Percentiles rank a stretch among this genome's conserved stretches.
Evolutionary conservation across 2,329 filamentous ascomycete species (phyloP).

Genomic region (Annulohypoxylon truncatum): DNA sequence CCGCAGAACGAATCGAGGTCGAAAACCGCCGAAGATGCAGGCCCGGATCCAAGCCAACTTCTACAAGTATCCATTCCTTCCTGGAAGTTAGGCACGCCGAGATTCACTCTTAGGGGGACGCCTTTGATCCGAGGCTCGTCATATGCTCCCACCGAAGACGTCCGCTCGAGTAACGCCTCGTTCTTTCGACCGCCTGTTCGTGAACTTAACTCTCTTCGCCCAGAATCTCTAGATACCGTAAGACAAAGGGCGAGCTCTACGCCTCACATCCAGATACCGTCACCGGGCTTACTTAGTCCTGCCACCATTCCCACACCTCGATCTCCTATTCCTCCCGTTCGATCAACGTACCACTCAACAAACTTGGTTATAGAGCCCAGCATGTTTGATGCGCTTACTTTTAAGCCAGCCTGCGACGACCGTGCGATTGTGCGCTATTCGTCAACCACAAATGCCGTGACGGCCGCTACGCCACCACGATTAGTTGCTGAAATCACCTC

Average conservation of each 20-base stretch:
- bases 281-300: slow-evolving; percentile 45
- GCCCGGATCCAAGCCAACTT: slow-evolving; percentile 60
- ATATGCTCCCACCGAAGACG: slow-evolving; percentile 79
- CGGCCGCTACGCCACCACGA: slow-evolving; percentile 88
- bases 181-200: slow-evolving; percentile 54
- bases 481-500: slow-evolving; percentile 97
- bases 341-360: slow-evolving; percentile 62
- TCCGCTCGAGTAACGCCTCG: slow-evolving; percentile 71
- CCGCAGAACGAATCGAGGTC: slow-evolving; percentile 69
- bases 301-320: slow-evolving; percentile 53
- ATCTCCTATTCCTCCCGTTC: slow-evolving; percentile 54
- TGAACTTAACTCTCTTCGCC: slow-evolving; percentile 49
- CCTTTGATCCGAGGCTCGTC: slow-evolving; percentile 84
- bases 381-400: slow-evolving; percentile 85
- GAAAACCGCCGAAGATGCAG: slow-evolving; percentile 70
- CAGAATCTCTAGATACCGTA: slow-evolving; percentile 49
- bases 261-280: slow-evolving; percentile 52
- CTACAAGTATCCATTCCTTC: slow-evolving; percentile 84
- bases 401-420: slow-evolving; percentile 83
- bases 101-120: slow-evolving; percentile 81
- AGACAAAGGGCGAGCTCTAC: slow-evolving; percentile 54
- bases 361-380: slow-evolving; percentile 71
- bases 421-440: slow-evolving; percentile 85
- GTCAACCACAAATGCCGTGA: slow-evolving; percentile 75
- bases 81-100: slow-evolving; percentile 84